A percentile compares a stretch with the other conserved stretches of the same genome.
These are phyloP conservation scores for Phylloporus scabripes DNA, from an alignment of 768 basidiomycete species.

Conservation along the genomic window DNA sequence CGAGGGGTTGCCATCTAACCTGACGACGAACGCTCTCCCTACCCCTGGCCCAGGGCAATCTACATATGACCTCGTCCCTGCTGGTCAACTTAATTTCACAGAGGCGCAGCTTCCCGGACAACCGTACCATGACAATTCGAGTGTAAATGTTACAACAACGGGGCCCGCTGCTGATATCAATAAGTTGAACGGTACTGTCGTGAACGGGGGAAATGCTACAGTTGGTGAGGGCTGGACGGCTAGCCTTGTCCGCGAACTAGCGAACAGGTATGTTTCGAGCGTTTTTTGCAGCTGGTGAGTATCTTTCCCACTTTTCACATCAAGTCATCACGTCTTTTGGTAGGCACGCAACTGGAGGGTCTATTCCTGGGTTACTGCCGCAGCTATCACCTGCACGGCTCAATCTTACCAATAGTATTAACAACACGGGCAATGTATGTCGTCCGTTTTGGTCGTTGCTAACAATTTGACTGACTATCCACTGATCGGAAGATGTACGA, in stretches of 20 bases:
- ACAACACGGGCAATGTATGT: slow-evolving; percentile 71
- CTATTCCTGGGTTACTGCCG: slow-evolving; percentile 63
- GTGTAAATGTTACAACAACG: slow-evolving; percentile 43
- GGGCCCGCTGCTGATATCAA: slow-evolving; percentile 62
- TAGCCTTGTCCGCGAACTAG: slow-evolving; percentile 62
- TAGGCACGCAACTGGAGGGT: slow-evolving; percentile 71
- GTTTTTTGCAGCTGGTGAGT: slow-evolving; percentile 84
- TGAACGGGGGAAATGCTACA: slow-evolving; percentile 63
- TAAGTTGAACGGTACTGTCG: slow-evolving; percentile 45
- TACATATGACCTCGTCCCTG: slow-evolving; percentile 63
- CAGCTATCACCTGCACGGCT: slow-evolving; percentile 64
- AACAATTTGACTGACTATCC: not conserved
- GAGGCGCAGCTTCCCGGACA: slow-evolving; percentile 72
- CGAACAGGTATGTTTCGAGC: slow-evolving; percentile 80
- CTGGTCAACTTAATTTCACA: slow-evolving; percentile 75
- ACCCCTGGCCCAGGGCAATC: slow-evolving; percentile 45
- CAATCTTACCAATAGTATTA: slow-evolving; percentile 56
- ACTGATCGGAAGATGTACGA: not conserved
- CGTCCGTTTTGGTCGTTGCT: not conserved
- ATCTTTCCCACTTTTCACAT: not conserved
- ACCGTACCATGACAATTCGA: slow-evolving; percentile 35
- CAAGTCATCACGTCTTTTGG: too few species aligned
- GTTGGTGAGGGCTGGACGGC: slow-evolving; percentile 61
- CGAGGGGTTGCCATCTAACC: slow-evolving; percentile 62
- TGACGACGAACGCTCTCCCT: slow-evolving; percentile 57